These are phyloP conservation scores for carrot (Daucus carota) DNA, from an alignment of 129 eudicot species.

Conservation along the genomic window DNA sequence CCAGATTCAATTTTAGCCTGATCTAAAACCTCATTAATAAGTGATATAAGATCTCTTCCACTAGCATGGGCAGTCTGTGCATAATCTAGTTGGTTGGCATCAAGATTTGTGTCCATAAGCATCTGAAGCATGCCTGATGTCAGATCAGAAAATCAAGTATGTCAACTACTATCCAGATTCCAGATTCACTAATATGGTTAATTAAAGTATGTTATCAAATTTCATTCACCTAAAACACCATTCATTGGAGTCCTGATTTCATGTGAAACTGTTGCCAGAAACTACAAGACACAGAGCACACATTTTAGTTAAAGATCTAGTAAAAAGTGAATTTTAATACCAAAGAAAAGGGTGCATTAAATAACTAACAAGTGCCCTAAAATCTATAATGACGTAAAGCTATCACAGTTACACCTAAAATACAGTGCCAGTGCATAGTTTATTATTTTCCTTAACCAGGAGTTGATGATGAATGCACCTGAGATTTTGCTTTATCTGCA, in stretches of 20 bases:
- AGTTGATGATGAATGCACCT: conserved; percentile 33
- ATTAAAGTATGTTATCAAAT: conserved; percentile 2
- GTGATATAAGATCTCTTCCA: conserved; percentile 71
- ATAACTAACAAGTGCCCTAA: background rate
- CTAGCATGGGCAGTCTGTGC: conserved; percentile 84
- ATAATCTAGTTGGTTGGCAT: conserved; percentile 59
- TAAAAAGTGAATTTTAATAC: background rate
- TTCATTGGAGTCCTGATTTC: conserved; percentile 98
- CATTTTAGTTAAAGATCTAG: conserved; percentile 1
- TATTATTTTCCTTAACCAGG: background rate
- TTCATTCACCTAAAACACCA: conserved; percentile 71
- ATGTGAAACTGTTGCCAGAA: conserved; percentile 90
- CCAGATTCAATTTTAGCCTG: conserved; percentile 97
- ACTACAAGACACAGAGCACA: conserved; percentile 37
- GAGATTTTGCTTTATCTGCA: conserved; percentile 91
- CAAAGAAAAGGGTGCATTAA: background rate
- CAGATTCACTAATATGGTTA: background rate
- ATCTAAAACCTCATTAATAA: conserved; percentile 84
- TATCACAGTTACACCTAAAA: background rate
- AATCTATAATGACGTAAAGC: background rate
- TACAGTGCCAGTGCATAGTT: background rate
- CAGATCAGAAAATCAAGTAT: background rate
- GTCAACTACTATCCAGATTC: too few species aligned
- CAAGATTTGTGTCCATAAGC: conserved; percentile 88
- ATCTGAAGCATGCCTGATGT: conserved; percentile 85